Evolutionary conservation across 2,329 filamentous ascomycete species (phyloP), one percentile per base, ranked within the genome.

Genomic region (Orbilia brochopaga): DNA sequence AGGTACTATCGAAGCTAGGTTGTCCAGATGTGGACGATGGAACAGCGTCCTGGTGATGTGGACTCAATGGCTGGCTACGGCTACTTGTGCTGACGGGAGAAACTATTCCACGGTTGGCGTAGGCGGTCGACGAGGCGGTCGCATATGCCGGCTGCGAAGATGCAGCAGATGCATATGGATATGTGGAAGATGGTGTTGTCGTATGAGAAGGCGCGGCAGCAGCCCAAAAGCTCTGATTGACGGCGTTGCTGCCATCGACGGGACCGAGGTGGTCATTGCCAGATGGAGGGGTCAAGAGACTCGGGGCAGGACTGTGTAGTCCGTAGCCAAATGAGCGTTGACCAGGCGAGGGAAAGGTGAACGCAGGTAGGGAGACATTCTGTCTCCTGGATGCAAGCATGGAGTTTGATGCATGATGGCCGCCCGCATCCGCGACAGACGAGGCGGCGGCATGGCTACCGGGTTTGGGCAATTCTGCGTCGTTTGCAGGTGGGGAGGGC

Each of bases 241-340:
- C 67, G 2, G 66, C 17, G 37, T 56, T 70, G 32, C 32, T 60
- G 13, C 60, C 52, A 19, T 72, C 67, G n/a, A 72, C 60, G 24
- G 67, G 24, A 8, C 60, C 51, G 1, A 72, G 59, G 27, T 72
- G 67, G 23, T 72, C 67, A 23, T 61, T 72, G 5, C 67, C 60
- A 6, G 67, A 72, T 19, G 67, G 67, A 2, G 67, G 67, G 13
- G 67, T 72, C 19, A 72, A 24, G 30, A 72, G 17, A 32, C 67
- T 72, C 0, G 67, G 67, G 2, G 60, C 67, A 30, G 67, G 60
- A 46, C 67, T 72, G 21, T 72, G 67, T 3, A 72, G 24, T 13
- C 67, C 67, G 52, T 72, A 72, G 2, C 67, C 60, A 32, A 65
- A 72, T 6, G 67, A 60, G 17, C 67, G 67, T 46, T 72, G 67